Conservation (phyloP, 306 rosid species). For the Rosa persica region DNA sequence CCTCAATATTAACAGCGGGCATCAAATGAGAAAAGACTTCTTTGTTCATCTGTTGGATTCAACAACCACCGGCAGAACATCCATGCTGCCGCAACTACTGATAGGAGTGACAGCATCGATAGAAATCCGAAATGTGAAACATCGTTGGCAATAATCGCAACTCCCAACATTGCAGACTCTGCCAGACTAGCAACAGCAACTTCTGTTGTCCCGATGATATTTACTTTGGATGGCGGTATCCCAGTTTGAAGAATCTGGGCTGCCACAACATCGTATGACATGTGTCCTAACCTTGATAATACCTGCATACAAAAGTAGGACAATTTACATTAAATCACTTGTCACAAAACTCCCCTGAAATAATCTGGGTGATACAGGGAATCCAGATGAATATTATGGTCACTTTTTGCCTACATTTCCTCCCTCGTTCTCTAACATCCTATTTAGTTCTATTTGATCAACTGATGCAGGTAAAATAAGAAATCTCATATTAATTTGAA, state of each 20-base stretch:
- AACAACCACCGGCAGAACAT: constrained; percentile 85
- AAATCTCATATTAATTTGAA: background rate
- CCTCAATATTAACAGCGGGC: constrained; percentile 48
- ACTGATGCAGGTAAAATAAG: background rate
- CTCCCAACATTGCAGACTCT: constrained; percentile 82
- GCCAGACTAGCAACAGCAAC: constrained; percentile 94
- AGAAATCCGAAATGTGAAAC: constrained; percentile 72
- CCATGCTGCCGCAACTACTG: constrained; percentile 84
- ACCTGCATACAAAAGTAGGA: constrained; percentile 50
- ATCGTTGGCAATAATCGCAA: constrained; percentile 84
- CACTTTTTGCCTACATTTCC: background rate
- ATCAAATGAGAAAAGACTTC: constrained; percentile 62
- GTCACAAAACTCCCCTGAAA: background rate
- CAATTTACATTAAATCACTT: background rate
- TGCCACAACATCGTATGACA: constrained; percentile 93
- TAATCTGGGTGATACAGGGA: constrained; percentile 11
- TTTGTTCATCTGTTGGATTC: constrained; percentile 84
- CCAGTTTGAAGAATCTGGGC: constrained; percentile 95
- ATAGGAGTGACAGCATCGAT: constrained; percentile 72
- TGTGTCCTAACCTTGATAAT: constrained; percentile 86
- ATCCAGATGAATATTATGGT: background rate
- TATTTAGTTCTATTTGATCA: background rate
- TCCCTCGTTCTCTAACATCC: background rate
- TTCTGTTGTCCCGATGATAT: constrained; percentile 90
- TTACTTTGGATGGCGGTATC: constrained; percentile 91